Evolutionary conservation across 2,329 filamentous ascomycete species (phyloP), one percentile per base, ranked within the genome.

Genomic region (Podosphaera leucotricha): DNA sequence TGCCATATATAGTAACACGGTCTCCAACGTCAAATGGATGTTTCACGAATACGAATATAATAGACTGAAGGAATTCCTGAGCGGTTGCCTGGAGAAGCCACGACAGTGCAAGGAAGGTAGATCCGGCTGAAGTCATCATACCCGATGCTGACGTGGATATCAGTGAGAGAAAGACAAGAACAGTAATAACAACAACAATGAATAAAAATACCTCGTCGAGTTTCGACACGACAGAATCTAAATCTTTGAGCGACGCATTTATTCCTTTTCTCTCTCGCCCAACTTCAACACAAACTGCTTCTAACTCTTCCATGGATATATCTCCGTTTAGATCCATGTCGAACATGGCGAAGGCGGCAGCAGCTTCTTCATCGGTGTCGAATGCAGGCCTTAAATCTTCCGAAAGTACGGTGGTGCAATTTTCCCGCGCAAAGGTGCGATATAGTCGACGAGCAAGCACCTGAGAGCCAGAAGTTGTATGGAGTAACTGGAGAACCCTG

Each of bases 251-350:
- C 0, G 86, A 93, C 1, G 86, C 87, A 0, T 85, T 87, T 52
- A 95, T 94, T 6, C 85, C 84, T 60, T 94, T 95, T 57, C 87
- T 81, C 64, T 95, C 87, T 15, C 87, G 74, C 30, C 87, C 85
- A 50, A 94, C 90, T 57, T 95, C 87, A 43, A 92, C 86, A 61
- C 84, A 92, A 20, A 92, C 85, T 19, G 82, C 75, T 60, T 94
- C 86, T 19, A 95, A 71, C 58, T 94, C 87, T 55, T 93, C 84
- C 72, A 93, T 85, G 0, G 82, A 92, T 42, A 94, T 92, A 55
- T 95, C 87, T 3, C 86, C 87, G 50, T 95, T 95, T 64, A 94
- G 74, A 54, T 95, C 87, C 57, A 90, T 92, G 62, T 95, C 87
- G 52, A 94, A 94, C 66, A 94, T 86, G 52, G 69, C 67, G 55